phyloP scores from a whole-genome alignment of 2,329 filamentous ascomycete species.

The Aspergillus nomiae region DNA sequence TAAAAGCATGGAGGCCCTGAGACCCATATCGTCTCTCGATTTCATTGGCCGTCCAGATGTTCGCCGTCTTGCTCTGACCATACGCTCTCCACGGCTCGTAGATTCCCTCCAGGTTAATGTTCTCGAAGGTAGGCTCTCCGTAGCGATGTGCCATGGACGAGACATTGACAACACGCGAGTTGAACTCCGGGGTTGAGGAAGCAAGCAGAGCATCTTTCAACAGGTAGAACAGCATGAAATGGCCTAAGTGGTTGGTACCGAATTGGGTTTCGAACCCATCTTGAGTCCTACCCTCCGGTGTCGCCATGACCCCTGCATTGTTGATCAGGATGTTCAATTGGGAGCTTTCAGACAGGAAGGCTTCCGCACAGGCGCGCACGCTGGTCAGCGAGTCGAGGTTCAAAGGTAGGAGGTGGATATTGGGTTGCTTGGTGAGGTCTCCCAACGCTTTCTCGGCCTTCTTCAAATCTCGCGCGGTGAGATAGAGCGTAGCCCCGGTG shows the following conservation, averaged over 20 bases:
- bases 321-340: constrained; percentile 36
- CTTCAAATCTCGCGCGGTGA: constrained; percentile 37
- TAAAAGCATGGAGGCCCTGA: constrained; percentile 47
- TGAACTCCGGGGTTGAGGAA: constrained; percentile 36
- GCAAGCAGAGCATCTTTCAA: constrained; percentile 37
- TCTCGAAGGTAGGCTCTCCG: constrained; percentile 34
- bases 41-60: constrained; percentile 54
- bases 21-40: constrained; percentile 53
- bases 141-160: constrained; percentile 48
- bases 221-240: constrained; percentile 57
- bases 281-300: constrained; percentile 39
- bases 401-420: constrained; percentile 21
- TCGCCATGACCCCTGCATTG: constrained; percentile 50
- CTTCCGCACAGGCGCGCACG: constrained; percentile 10
- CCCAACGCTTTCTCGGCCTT: constrained; percentile 34
- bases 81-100: constrained; percentile 48
- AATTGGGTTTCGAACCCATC: constrained; percentile 53
- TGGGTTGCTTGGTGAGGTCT: constrained; percentile 20
- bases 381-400: constrained; percentile 9
- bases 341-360: constrained; percentile 11
- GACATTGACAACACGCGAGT: constrained; percentile 52
- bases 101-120: constrained; percentile 41
- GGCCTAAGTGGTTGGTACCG: constrained; percentile 54
- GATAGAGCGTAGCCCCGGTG: constrained; percentile 36
- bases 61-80: constrained; percentile 54